Percentiles rank a stretch among this genome's conserved stretches.
phyloP scores from a whole-genome alignment of 768 basidiomycete genomes.

The Leucocoprinus birnbaumii region DNA sequence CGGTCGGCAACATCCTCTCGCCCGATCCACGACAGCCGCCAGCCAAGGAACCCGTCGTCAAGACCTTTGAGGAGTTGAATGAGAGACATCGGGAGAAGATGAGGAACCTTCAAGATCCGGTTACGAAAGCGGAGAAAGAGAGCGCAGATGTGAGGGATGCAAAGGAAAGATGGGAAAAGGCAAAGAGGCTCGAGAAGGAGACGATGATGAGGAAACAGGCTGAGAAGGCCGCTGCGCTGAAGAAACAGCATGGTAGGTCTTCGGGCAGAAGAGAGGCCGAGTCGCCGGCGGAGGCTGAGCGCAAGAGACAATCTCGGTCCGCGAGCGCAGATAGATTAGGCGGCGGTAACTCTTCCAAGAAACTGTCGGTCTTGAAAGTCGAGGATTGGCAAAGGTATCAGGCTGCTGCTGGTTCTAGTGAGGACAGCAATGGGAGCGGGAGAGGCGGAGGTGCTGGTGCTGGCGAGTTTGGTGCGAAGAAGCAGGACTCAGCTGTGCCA shows the following conservation, averaged over 20 bases:
- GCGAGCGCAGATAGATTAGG: slow-evolving; percentile 62
- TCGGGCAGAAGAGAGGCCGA: slow-evolving; percentile 30
- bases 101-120: slow-evolving; percentile 75
- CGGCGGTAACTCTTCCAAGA: slow-evolving; percentile 52
- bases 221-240: slow-evolving; percentile 59
- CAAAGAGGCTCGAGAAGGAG: slow-evolving; percentile 70
- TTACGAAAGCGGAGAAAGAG: slow-evolving; percentile 80
- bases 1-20: slow-evolving; percentile 29
- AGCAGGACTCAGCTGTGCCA: slow-evolving; percentile 46
- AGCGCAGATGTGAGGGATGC: slow-evolving; percentile 75
- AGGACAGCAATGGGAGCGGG: slow-evolving; percentile 3
- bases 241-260: slow-evolving; percentile 43
- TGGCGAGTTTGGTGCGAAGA: slow-evolving; percentile 19
- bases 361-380: slow-evolving; percentile 75
- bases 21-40: slow-evolving; percentile 48
- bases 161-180: slow-evolving; percentile 78
- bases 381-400: slow-evolving; percentile 85
- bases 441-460: slow-evolving; percentile 11
- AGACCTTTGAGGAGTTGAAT: slow-evolving; percentile 84
- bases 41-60: slow-evolving; percentile 52
- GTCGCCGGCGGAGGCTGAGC: slow-evolving; percentile 21
- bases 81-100: slow-evolving; percentile 86
- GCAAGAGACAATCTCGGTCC: slow-evolving; percentile 45
- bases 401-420: slow-evolving; percentile 36
- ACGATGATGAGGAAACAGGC: slow-evolving; percentile 70